Percentiles rank a stretch among this genome's conserved stretches.
Evolutionary conservation across 352 stramenopile species (phyloP).

Genomic region (Phytopythium delawarense): DNA sequence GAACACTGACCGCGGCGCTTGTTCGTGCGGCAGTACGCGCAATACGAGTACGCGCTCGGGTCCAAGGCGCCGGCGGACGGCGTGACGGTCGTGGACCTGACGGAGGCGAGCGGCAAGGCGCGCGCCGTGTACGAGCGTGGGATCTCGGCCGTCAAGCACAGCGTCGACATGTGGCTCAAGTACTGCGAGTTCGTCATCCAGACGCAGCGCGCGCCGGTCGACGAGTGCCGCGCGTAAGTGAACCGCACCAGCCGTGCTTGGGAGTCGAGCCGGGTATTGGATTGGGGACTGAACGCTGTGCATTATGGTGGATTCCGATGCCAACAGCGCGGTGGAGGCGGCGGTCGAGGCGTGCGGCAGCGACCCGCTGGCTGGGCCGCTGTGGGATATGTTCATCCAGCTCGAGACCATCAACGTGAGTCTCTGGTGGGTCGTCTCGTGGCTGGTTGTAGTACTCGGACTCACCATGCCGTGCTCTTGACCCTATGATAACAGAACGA

Average conservation of each 20-base stretch:
- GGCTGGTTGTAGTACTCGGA: background rate
- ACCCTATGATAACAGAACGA: slow-evolving; percentile 47
- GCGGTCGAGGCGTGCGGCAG: slow-evolving; percentile 53
- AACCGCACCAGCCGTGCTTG: too few relatives aligned
- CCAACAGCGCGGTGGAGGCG: slow-evolving; percentile 40
- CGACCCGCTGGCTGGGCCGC: slow-evolving; percentile 58
- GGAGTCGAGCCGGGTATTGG: background rate
- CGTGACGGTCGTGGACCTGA: slow-evolving; percentile 27
- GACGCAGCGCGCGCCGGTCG: slow-evolving; percentile 46
- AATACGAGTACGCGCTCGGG: slow-evolving; percentile 51
- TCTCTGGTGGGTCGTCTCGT: background rate
- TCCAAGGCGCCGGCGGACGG: slow-evolving; percentile 38
- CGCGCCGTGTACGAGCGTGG: slow-evolving; percentile 65
- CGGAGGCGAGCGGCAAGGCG: slow-evolving; percentile 43
- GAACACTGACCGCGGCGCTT: background rate
- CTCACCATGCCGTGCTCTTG: background rate
- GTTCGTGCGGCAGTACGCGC: slow-evolving; percentile 44
- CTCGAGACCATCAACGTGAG: slow-evolving; percentile 74
- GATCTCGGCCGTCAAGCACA: slow-evolving; percentile 54
- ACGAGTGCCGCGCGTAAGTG: slow-evolving; percentile 57
- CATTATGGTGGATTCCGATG: background rate
- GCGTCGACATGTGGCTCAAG: slow-evolving; percentile 84
- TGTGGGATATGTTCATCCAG: slow-evolving; percentile 80
- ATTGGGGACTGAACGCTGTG: background rate
- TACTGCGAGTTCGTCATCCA: slow-evolving; percentile 78